Conservation (phyloP, 352 stramenopile genomes). For the Pythium guiyangense region DNA sequence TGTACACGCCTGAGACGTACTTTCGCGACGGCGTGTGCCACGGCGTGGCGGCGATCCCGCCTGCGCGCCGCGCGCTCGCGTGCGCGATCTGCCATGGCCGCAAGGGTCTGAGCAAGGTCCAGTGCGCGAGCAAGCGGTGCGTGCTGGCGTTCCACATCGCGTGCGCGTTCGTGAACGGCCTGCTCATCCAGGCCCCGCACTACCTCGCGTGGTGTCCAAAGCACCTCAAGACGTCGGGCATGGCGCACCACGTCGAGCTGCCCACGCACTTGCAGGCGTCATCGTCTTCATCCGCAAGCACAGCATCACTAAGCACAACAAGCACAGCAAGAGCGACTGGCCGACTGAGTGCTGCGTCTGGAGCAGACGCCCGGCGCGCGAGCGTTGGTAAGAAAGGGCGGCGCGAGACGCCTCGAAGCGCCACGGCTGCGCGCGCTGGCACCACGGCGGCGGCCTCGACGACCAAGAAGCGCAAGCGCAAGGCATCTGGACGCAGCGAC, state of each 20-base stretch:
- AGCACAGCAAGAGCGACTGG: slow-evolving; percentile 10
- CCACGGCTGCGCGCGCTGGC: slow-evolving; percentile 4
- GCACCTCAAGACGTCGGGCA: slow-evolving; percentile 68
- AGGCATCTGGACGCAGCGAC: too few species aligned
- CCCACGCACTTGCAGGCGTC: slow-evolving; percentile 54
- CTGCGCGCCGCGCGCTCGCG: slow-evolving; percentile 38
- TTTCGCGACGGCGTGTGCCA: slow-evolving; percentile 68
- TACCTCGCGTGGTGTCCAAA: slow-evolving; percentile 76
- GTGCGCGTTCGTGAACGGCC: slow-evolving; percentile 68
- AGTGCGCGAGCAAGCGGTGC: slow-evolving; percentile 69
- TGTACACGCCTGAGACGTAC: slow-evolving; percentile 84
- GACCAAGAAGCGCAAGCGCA: slow-evolving; percentile 47
- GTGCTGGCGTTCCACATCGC: slow-evolving; percentile 59
- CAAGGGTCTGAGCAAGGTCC: slow-evolving; percentile 77
- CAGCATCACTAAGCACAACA: not conserved
- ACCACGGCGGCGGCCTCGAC: slow-evolving; percentile 40
- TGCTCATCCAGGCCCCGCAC: slow-evolving; percentile 54
- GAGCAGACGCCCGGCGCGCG: not conserved
- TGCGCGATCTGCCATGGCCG: slow-evolving; percentile 60
- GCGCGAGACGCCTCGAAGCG: slow-evolving; percentile 26
- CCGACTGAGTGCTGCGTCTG: not conserved
- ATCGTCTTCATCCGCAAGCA: too few species aligned
- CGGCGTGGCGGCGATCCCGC: slow-evolving; percentile 49
- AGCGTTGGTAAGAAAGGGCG: slow-evolving; percentile 18
- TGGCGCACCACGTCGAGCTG: slow-evolving; percentile 57